Base-by-base conservation (phyloP, 768 basidiomycete genomes). In the Leccinum disarticulatum region DNA sequence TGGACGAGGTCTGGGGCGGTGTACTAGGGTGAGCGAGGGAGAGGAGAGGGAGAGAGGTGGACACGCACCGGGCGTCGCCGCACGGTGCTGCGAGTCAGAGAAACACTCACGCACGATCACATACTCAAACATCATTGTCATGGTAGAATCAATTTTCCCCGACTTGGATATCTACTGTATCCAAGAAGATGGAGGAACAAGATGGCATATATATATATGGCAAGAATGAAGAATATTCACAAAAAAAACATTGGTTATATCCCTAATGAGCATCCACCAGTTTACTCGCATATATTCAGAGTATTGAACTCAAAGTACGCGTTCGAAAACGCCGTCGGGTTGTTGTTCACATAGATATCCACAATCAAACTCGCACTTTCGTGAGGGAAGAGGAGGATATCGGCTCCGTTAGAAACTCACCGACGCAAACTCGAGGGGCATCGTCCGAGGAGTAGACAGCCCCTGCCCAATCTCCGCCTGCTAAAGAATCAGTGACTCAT, bases 391-490 rank as follows among this genome's bases (percentile, higher is more conserved):
- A 27, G 28, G 6, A 6, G 4, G 13, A 28, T 4, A 25, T 47
- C 10, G 13, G 25, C 7, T 36, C 38, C 15, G 30, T n/a, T 28
- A 25, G 13, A 30, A 35, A 41, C 67, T 62, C 50, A 69, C 79
- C 64, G 15, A 66, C 52, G 27, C 71, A n/a, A 74, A 13, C 58
- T 64, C 36, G 61, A 65, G 6, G 74, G 74, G 31, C 74, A 73
- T 10, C 64, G 46, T 52, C 38, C 4, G 57, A 58, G 31, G 64
- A 49, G 15, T 61, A 68, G 22, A 54, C 55, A 13, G 57, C 52
- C 0, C 67, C 70, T 43, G 74, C 74, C 70, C 67, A 74, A 55
- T 70, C 66, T 13, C 74, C 73, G 46, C 70, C 67, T 74, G 33
- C 6, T 17, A 41, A 17, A 41, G 3, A 41, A 41, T 41, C 8